A percentile compares a stretch with the other conserved stretches of the same genome.
These are phyloP conservation scores for Osmanthus fragrans DNA, from an alignment of 257 asterid genomes.

Conservation along the genomic window DNA sequence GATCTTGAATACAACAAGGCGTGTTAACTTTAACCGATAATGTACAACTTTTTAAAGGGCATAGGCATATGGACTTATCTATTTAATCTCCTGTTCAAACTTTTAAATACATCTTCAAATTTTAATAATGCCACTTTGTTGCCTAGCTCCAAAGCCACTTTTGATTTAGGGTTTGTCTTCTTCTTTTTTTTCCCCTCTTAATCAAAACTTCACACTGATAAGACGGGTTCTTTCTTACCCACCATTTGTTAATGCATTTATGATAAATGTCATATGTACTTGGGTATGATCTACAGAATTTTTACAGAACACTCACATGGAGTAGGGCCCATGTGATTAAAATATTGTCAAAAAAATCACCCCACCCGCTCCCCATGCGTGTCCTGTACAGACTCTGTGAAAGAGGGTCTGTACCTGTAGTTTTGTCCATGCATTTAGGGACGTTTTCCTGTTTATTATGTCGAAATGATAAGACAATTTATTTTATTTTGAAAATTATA, in stretches of 20 bases:
- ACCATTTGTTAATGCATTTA: neutral
- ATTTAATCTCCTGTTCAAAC: conserved; percentile 31
- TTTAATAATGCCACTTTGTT: conserved; percentile 18
- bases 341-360: too few species aligned
- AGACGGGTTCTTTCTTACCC: conserved; percentile 14
- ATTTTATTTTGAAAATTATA: too few species aligned
- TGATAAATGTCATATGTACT: too few species aligned
- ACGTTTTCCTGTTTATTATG: neutral
- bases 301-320: too few species aligned
- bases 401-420: too few species aligned
- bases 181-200: too few species aligned
- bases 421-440: neutral
- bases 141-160: conserved; percentile 18
- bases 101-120: conserved; percentile 27
- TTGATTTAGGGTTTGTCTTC: conserved; percentile 11
- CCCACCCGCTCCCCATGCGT: too few species aligned
- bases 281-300: too few species aligned
- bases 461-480: neutral
- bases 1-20: conserved; percentile 52
- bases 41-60: conserved; percentile 34
- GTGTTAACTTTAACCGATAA: conserved; percentile 51
- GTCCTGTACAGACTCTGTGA: too few species aligned
- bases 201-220: neutral
- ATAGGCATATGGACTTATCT: conserved; percentile 26
- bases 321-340: too few species aligned